Base-by-base conservation (phyloP, 2,329 filamentous ascomycete genomes). In the Emergomyces pasteurianus region DNA sequence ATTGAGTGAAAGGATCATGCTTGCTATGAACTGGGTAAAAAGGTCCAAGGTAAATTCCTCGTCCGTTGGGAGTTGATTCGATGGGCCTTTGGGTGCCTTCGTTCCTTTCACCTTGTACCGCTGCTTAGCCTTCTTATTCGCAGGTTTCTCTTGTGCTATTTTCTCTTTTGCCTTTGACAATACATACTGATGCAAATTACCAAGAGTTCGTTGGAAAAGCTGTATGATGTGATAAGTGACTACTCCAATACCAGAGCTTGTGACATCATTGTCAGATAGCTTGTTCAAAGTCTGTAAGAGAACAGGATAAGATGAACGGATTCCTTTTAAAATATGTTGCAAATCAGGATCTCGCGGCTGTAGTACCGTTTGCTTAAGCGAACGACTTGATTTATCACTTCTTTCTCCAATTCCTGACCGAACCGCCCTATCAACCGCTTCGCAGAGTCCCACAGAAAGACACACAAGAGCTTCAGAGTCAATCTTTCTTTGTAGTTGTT, bases 171-270 rank as follows among this genome's bases (percentile, higher is more conserved):
- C 60, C 18, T 62, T 67, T 2, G 49, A 58, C 21, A 65, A 65
- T 60, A 70, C 72, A 63, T 66, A 59, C 38, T 66, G 64, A 31
- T 68, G 61, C 23, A 76, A 60, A 40, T 65, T 63, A 18, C 65
- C 64, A 59, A 74, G 65, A 14, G 64, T 63, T 6, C 65, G 62
- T 52, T 73, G 68, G 58, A 74, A 76, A 6, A 77, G 60, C 21
- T 61, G 66, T 23, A 73, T 68, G 18, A 74, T 26, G 47, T 74
- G 70, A 64, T 75, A 77, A 1, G 60, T 66, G 21, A 75, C 53
- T 6, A 70, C 66, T 1, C 67, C 68, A 18, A 63, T 60, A 36
- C 65, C 62, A 12, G 60, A 60, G 0, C 18, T 47, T 1, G 47
- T 58, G 16, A 68, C 58, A 7, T 66, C 63, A 7, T 55, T 60